phyloP scores from a whole-genome alignment of 306 rosid genomes.

The Fagus crenata region DNA sequence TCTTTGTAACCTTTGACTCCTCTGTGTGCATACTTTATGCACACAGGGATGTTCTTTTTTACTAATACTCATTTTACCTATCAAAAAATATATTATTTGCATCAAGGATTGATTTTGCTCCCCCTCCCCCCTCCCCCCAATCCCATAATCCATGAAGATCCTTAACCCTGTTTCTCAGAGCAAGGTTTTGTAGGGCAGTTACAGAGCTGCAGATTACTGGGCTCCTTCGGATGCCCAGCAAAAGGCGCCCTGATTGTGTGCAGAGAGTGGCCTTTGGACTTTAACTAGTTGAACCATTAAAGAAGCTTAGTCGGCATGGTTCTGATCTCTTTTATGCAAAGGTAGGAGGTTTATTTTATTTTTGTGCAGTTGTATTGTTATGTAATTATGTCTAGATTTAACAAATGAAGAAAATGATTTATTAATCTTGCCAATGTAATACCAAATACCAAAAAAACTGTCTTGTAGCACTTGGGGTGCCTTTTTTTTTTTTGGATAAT shows the following conservation, averaged over 20 bases:
- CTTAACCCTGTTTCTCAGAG: slow-evolving; percentile 65
- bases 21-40: too few species aligned
- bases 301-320: background rate
- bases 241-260: slow-evolving; percentile 81
- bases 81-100: too few species aligned
- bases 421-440: background rate
- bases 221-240: slow-evolving; percentile 83
- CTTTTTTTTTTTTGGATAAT: too few species aligned
- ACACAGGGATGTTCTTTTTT: too few species aligned
- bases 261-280: slow-evolving; percentile 90
- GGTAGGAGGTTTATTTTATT: background rate
- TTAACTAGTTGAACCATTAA: slow-evolving; percentile 26
- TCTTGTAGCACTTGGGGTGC: background rate
- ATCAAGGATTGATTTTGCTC: background rate
- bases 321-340: background rate
- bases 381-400: too few species aligned
- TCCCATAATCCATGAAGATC: slow-evolving; percentile 24
- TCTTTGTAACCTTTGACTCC: too few species aligned
- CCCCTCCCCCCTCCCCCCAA: background rate
- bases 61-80: too few species aligned
- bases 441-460: background rate
- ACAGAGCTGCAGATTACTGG: slow-evolving; percentile 84
- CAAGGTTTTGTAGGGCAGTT: slow-evolving; percentile 86
- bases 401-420: background rate
- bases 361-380: background rate